These are phyloP conservation scores for Mucor circinelloides DNA, from an alignment of 371 early-diverging fungal species.

Conservation along the genomic window DNA sequence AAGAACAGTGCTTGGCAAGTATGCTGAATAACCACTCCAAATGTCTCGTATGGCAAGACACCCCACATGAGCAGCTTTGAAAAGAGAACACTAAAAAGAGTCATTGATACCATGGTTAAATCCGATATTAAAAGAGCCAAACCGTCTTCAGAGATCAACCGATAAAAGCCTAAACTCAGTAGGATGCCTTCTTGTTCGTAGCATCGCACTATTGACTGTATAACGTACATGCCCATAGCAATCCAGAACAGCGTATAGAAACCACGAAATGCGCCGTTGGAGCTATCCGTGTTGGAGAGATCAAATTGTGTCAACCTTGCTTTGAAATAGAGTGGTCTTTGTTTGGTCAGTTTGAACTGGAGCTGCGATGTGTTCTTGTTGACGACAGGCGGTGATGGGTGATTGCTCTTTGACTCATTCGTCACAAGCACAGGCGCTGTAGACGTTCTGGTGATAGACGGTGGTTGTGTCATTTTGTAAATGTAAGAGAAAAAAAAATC, in stretches of 20 bases:
- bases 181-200: conserved; percentile 71
- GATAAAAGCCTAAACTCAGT: conserved; percentile 61
- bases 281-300: conserved; percentile 43
- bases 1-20: conserved; percentile 69
- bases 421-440: conserved; percentile 16
- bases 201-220: conserved; percentile 71
- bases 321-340: conserved; percentile 38
- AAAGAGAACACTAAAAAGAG: conserved; percentile 60
- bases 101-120: conserved; percentile 66
- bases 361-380: background rate
- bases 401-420: background rate
- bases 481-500: background rate
- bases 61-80: conserved; percentile 62
- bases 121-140: conserved; percentile 69
- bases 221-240: conserved; percentile 75
- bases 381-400: background rate
- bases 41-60: conserved; percentile 54
- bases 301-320: conserved; percentile 50
- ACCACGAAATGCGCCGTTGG: conserved; percentile 73
- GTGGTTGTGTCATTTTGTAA: background rate
- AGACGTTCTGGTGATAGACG: conserved; percentile 12
- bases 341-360: conserved; percentile 19
- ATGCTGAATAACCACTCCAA: conserved; percentile 70
- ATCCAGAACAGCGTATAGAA: conserved; percentile 94
- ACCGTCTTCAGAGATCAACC: conserved; percentile 70